Conservation (phyloP, 2,329 filamentous ascomycete species). For the Pleurostoma richardsiae region DNA sequence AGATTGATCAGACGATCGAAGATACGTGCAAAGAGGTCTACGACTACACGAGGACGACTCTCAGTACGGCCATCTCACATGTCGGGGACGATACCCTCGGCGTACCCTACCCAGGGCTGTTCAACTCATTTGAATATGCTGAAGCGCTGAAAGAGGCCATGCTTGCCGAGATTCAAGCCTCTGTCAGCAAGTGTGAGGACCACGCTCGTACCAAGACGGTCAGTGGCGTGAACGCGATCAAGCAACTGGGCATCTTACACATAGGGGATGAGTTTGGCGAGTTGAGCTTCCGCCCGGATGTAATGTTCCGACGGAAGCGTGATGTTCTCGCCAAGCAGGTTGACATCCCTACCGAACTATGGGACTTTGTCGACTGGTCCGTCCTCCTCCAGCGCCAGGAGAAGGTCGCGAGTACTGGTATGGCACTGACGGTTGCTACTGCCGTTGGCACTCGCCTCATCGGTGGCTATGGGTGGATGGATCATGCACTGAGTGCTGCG, state of each 20-base stretch:
- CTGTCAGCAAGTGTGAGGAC: conserved; percentile 77
- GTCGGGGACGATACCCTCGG: conserved; percentile 72
- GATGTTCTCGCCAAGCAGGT: conserved; percentile 81
- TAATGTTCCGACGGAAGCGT: conserved; percentile 86
- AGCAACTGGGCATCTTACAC: conserved; percentile 81
- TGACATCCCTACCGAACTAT: conserved; percentile 80
- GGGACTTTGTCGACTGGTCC: conserved; percentile 88
- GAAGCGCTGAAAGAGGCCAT: conserved; percentile 91
- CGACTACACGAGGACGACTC: conserved; percentile 69
- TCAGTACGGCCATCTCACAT: conserved; percentile 70
- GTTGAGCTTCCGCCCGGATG: conserved; percentile 81
- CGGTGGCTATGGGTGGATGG: conserved; percentile 82
- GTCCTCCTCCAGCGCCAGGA: conserved; percentile 85
- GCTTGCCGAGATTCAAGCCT: conserved; percentile 77
- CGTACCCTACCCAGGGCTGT: conserved; percentile 80
- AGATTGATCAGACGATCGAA: conserved; percentile 78
- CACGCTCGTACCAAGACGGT: conserved; percentile 75
- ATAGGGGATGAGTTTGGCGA: conserved; percentile 83
- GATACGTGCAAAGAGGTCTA: conserved; percentile 83
- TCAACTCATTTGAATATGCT: conserved; percentile 84
- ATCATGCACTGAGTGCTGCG: conserved; percentile 77
- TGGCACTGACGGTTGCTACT: conserved; percentile 88
- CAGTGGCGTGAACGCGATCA: conserved; percentile 78
- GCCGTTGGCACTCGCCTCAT: conserved; percentile 78
- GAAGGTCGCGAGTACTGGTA: conserved; percentile 88